Evolutionary conservation across 2,329 filamentous ascomycete species (phyloP).

Genomic region (Sporothrix sp.): DNA sequence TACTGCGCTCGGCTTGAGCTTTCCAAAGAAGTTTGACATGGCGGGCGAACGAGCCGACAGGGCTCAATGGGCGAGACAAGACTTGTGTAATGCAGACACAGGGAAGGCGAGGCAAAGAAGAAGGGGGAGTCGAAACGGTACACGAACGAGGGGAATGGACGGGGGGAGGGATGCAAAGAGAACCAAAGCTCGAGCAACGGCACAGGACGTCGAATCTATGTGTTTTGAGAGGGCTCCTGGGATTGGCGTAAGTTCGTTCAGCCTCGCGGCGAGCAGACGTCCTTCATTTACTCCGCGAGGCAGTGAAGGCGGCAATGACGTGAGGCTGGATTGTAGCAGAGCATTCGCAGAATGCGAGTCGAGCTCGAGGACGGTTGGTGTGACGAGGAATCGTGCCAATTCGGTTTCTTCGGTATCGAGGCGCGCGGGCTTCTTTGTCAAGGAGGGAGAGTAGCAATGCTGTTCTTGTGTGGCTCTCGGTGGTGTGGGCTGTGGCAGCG

Average conservation of each 20-base stretch:
- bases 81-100: background rate
- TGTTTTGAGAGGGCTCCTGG: too few relatives aligned
- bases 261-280: conserved; percentile 8
- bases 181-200: background rate
- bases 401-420: conserved; percentile 3
- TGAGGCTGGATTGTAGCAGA: background rate
- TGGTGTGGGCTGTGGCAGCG: too few relatives aligned
- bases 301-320: background rate
- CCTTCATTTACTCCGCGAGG: conserved; percentile 8
- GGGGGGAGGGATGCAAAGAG: background rate
- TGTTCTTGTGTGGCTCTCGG: background rate
- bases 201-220: background rate
- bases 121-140: background rate
- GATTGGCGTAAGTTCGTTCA: conserved; percentile 4
- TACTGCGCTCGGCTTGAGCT: conserved; percentile 48
- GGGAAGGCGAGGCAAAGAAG: background rate
- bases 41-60: background rate
- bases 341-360: conserved; percentile 9
- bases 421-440: background rate
- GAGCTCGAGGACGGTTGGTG: background rate
- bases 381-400: background rate
- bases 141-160: background rate
- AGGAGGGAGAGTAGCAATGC: background rate
- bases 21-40: conserved; percentile 52
- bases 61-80: background rate